A percentile compares a stretch with the other conserved stretches of the same genome.
Evolutionary conservation across 208 protist species (phyloP).

Genomic region (Trypanosoma cruzi): DNA sequence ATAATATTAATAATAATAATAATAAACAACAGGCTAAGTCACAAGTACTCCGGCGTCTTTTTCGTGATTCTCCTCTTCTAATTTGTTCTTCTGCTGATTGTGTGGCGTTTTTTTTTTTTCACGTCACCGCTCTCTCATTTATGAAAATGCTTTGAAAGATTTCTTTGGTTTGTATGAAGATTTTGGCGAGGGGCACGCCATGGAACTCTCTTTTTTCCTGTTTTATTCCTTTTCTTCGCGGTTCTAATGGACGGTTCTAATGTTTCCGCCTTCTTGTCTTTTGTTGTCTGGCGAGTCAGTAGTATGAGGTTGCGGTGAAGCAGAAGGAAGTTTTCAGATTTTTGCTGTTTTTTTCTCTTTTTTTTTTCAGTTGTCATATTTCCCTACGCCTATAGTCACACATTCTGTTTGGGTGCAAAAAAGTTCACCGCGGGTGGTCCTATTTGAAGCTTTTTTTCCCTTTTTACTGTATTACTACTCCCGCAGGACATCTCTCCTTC

Average conservation of each 20-base stretch:
- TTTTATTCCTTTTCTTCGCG: too few relatives aligned
- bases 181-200: background rate
- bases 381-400: too few relatives aligned
- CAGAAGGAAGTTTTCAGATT: too few relatives aligned
- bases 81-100: background rate
- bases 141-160: background rate
- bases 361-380: too few relatives aligned
- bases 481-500: too few relatives aligned
- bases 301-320: background rate
- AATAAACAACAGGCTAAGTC: background rate
- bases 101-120: background rate
- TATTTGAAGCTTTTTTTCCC: too few relatives aligned
- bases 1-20: constrained; percentile 5
- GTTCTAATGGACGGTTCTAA: too few relatives aligned
- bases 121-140: background rate
- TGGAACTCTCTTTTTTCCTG: background rate
- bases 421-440: too few relatives aligned
- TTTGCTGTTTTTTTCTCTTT: too few relatives aligned
- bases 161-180: background rate
- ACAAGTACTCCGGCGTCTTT: too few relatives aligned
- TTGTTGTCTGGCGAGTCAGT: background rate
- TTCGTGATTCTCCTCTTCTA: background rate
- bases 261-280: background rate
- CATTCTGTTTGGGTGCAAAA: too few relatives aligned
- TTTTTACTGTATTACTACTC: too few relatives aligned